phyloP scores from a whole-genome alignment of 2,329 filamentous ascomycete genomes.

The Monosporascus sp. region DNA sequence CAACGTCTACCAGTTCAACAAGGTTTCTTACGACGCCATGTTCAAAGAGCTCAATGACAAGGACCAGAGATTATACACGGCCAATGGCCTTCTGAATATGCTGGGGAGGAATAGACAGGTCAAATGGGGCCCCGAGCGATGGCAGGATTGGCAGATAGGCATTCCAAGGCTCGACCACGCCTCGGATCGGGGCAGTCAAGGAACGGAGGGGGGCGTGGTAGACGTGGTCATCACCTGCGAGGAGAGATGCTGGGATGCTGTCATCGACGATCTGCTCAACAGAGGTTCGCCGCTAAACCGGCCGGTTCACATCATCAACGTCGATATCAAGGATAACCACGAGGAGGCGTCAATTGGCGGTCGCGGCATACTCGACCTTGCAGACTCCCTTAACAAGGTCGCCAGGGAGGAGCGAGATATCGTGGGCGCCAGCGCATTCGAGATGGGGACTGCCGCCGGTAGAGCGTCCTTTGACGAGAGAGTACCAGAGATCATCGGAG shows the following conservation, averaged over 20 bases:
- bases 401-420: constrained; percentile 71
- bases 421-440: constrained; percentile 61
- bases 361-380: constrained; percentile 85
- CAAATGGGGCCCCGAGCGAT: constrained; percentile 93
- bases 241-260: constrained; percentile 96
- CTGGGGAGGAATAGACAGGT: constrained; percentile 84
- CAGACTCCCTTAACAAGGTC: constrained; percentile 74
- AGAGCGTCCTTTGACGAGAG: constrained; percentile 82
- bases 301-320: constrained; percentile 95
- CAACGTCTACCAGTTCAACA: constrained; percentile 98
- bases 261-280: constrained; percentile 86
- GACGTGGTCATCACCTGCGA: constrained; percentile 97
- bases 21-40: constrained; percentile 91
- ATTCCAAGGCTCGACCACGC: constrained; percentile 73
- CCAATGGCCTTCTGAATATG: constrained; percentile 95
- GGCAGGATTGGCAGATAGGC: constrained; percentile 95
- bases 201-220: constrained; percentile 83
- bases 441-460: constrained; percentile 61
- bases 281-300: constrained; percentile 83
- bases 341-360: constrained; percentile 92
- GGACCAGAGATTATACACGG: constrained; percentile 79
- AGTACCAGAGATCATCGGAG: constrained; percentile 84
- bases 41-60: constrained; percentile 85
- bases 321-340: constrained; percentile 97
- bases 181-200: constrained; percentile 70